Evolutionary conservation across 805 yeast genomes (phyloP).

Genomic region (Saccharomycopsis vini): DNA sequence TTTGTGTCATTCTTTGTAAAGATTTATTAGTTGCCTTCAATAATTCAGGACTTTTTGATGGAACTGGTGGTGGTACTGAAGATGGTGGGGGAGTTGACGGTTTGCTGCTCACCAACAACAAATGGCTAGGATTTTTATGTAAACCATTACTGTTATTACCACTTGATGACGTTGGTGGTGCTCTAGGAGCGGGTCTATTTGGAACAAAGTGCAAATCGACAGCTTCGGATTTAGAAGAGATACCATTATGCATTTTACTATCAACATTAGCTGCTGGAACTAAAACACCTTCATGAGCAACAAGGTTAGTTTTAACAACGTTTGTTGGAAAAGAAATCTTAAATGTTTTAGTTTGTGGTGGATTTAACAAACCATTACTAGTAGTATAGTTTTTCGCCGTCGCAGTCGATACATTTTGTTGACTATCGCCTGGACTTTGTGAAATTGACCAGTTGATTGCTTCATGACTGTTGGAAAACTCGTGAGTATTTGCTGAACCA

Average conservation of each 20-base stretch:
- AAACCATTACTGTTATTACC: too few species aligned
- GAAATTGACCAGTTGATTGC: too few species aligned
- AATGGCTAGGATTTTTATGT: too few species aligned
- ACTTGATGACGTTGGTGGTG: slow-evolving; percentile 27
- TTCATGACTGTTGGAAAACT: too few species aligned
- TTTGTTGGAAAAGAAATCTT: slow-evolving; percentile 12
- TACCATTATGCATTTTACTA: not conserved
- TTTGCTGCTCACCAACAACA: not conserved
- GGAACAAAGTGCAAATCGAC: slow-evolving; percentile 45
- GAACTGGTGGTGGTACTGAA: slow-evolving; percentile 18
- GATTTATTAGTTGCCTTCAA: slow-evolving; percentile 15
- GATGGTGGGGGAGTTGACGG: slow-evolving; percentile 11
- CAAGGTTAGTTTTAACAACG: slow-evolving; percentile 8
- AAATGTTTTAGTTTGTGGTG: not conserved
- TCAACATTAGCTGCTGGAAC: not conserved
- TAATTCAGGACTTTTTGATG: slow-evolving; percentile 16
- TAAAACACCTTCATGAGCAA: slow-evolving; percentile 2
- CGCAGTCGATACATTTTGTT: too few species aligned
- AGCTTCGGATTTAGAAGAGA: not conserved
- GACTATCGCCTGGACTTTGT: too few species aligned
- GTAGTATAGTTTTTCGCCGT: too few species aligned
- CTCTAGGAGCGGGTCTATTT: slow-evolving; percentile 61
- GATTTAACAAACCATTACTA: too few species aligned
- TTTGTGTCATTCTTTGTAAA: slow-evolving; percentile 18
- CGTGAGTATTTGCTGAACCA: too few species aligned